Percentiles rank a stretch among this genome's conserved stretches.
Evolutionary conservation across 108 stramenopile species (phyloP).

Genomic region (Asterionellopsis glacialis): DNA sequence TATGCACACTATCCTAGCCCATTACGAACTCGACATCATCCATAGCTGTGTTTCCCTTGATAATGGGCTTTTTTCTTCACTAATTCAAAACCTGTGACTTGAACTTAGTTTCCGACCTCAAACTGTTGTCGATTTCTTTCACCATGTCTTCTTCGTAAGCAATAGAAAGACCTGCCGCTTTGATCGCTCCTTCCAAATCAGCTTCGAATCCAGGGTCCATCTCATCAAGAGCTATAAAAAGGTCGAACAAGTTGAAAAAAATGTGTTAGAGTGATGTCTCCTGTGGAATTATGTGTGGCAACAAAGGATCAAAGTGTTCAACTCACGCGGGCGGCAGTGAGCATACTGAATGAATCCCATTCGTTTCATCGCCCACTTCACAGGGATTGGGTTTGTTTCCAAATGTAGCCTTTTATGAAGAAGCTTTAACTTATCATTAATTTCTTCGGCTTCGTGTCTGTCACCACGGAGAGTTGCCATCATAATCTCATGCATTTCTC

Average conservation of each 20-base stretch:
- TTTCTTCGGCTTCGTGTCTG: constrained; percentile 32
- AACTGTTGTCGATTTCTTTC: too few relatives aligned
- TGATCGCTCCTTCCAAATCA: constrained; percentile 48
- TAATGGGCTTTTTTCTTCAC: too few relatives aligned
- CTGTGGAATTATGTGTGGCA: too few relatives aligned
- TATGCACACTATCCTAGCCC: too few relatives aligned
- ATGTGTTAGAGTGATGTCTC: too few relatives aligned
- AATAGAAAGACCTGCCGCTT: constrained; percentile 26
- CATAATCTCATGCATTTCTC: constrained; percentile 56
- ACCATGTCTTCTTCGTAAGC: too few relatives aligned
- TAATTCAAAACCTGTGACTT: too few relatives aligned
- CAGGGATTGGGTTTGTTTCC: constrained; percentile 85
- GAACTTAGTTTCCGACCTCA: too few relatives aligned
- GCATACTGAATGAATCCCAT: constrained; percentile 45
- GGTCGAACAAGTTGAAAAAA: too few relatives aligned
- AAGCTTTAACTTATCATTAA: constrained; percentile 56
- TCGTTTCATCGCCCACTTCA: constrained; percentile 63
- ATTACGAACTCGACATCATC: too few relatives aligned
- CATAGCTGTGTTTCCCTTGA: too few relatives aligned
- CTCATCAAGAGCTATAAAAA: constrained; percentile 30
- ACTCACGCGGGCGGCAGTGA: constrained; percentile 44
- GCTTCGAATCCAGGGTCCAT: constrained; percentile 48
- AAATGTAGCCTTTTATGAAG: constrained; percentile 74
- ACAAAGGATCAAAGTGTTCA: too few relatives aligned
- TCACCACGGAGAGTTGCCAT: constrained; percentile 58